Conservation (phyloP, 129 eudicot species). For the Ambrosia trifida region DNA sequence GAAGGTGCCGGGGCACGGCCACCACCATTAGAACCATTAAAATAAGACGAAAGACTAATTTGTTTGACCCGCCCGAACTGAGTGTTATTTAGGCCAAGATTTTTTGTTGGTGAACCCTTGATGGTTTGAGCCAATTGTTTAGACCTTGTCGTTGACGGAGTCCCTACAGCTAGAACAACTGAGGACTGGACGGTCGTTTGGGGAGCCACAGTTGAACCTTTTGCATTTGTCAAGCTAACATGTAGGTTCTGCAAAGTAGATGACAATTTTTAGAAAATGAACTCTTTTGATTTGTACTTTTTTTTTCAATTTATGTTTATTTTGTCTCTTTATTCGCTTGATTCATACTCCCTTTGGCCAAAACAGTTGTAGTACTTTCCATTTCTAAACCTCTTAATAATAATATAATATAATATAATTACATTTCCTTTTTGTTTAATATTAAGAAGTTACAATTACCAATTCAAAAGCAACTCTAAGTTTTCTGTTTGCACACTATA, state of each 20-base stretch:
- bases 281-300: background rate
- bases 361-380: background rate
- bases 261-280: background rate
- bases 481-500: background rate
- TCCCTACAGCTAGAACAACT: conserved; percentile 73
- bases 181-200: conserved; percentile 74
- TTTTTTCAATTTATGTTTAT: conserved; percentile 1
- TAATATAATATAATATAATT: no score
- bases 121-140: conserved; percentile 90
- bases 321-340: background rate
- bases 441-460: background rate
- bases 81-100: conserved; percentile 90
- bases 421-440: background rate
- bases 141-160: conserved; percentile 63
- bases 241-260: conserved; percentile 75
- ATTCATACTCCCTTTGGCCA: background rate
- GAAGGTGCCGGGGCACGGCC: conserved; percentile 53
- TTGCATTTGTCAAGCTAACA: conserved; percentile 65
- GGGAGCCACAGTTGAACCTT: conserved; percentile 82
- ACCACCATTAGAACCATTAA: conserved; percentile 40
- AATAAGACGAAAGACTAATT: conserved; percentile 85
- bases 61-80: conserved; percentile 90
- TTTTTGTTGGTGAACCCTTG: conserved; percentile 73
- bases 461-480: background rate
- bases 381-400: background rate